A percentile compares a stretch with the other conserved stretches of the same genome.
These are phyloP conservation scores for Pelargonium nanum DNA, from an alignment of 345 rosid genomes.

Conservation along the genomic window DNA sequence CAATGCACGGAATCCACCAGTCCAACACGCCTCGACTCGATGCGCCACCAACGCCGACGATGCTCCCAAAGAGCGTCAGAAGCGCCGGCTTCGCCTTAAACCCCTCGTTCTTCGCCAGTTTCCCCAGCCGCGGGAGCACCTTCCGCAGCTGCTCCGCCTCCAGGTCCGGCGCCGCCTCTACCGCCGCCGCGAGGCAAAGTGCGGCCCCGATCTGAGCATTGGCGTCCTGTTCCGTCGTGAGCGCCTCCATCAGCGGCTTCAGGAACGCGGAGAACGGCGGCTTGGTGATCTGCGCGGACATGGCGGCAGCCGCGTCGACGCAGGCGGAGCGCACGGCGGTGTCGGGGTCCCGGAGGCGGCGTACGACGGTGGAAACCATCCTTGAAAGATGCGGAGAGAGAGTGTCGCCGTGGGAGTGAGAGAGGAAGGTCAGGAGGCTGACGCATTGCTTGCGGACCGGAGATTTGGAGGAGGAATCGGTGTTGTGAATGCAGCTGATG, in stretches of 20 bases:
- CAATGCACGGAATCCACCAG: slow-evolving; percentile 52
- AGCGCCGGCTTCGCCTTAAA: slow-evolving; percentile 69
- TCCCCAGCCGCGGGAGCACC: slow-evolving; percentile 61
- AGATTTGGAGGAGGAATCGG: slow-evolving; percentile 62
- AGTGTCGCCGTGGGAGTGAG: slow-evolving; percentile 68
- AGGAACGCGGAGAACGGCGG: slow-evolving; percentile 45
- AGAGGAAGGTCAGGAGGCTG: slow-evolving; percentile 52
- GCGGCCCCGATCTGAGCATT: slow-evolving; percentile 81
- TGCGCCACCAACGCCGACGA: slow-evolving; percentile 47
- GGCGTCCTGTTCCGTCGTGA: slow-evolving; percentile 54
- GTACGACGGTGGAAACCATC: slow-evolving; percentile 63
- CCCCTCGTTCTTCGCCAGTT: slow-evolving; percentile 51
- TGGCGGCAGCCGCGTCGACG: slow-evolving; percentile 53
- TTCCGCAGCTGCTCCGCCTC: slow-evolving; percentile 36
- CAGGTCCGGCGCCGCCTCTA: slow-evolving; percentile 31
- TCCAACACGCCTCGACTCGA: slow-evolving; percentile 43
- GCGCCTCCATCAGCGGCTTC: slow-evolving; percentile 54
- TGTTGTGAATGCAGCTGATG: slow-evolving; percentile 59
- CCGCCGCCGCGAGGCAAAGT: slow-evolving; percentile 64
- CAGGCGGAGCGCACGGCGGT: slow-evolving; percentile 83
- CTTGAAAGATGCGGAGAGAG: slow-evolving; percentile 69
- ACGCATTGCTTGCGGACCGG: slow-evolving; percentile 84
- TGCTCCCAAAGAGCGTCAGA: slow-evolving; percentile 54
- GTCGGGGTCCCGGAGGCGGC: slow-evolving; percentile 78
- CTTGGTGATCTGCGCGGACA: slow-evolving; percentile 47